phyloP scores from a whole-genome alignment of 257 asterid genomes.

The Solanum gracilifrons region DNA sequence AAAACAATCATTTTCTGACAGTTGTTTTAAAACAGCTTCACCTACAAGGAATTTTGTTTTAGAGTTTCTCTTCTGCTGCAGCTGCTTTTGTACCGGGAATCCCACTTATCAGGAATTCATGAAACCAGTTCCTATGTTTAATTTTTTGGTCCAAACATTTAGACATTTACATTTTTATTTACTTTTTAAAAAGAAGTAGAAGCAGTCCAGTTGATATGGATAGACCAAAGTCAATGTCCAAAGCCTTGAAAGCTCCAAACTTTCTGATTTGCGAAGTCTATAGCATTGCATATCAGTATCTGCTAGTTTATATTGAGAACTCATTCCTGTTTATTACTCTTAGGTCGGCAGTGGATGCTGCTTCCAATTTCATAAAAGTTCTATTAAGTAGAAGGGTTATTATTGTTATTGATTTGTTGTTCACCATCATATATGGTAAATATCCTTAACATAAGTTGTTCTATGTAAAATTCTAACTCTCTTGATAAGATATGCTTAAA shows the following conservation, averaged over 20 bases:
- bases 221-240: not conserved
- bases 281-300: not conserved
- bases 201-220: not conserved
- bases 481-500: not conserved
- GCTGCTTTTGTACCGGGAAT: not conserved
- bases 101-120: not conserved
- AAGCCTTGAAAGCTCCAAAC: not conserved
- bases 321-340: not conserved
- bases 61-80: not conserved
- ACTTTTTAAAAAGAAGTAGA: not conserved
- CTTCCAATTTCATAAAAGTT: not conserved
- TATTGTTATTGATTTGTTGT: not conserved
- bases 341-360: not conserved
- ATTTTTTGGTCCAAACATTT: not conserved
- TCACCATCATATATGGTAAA: not conserved
- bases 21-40: not conserved
- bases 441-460: not conserved
- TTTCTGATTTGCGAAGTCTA: not conserved
- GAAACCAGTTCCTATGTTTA: not conserved
- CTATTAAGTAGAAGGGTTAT: not conserved
- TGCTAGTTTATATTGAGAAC: not conserved
- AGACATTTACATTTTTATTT: not conserved
- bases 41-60: not conserved
- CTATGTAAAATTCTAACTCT: not conserved
- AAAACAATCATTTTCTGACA: not conserved